Evolutionary conservation across 2,329 filamentous ascomycete genomes (phyloP).

Genomic region (Apiospora kogelbergensis): DNA sequence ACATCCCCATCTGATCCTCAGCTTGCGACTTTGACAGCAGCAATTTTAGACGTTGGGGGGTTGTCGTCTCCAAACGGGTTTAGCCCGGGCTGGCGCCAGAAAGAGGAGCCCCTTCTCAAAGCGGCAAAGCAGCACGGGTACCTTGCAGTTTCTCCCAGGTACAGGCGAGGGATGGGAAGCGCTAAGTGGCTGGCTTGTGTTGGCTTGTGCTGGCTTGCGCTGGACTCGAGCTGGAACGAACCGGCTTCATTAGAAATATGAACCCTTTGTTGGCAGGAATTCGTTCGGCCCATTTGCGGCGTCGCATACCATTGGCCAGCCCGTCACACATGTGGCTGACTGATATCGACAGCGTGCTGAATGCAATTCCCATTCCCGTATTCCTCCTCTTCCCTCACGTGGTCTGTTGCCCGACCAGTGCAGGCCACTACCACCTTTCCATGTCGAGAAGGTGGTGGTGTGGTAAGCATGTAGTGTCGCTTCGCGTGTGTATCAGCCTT

Average conservation of each 20-base stretch:
- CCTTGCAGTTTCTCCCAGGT: neutral
- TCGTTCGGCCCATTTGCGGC: neutral
- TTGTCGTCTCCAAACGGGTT: neutral
- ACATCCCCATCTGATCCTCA: neutral
- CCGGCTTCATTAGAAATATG: neutral
- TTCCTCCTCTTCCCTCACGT: neutral
- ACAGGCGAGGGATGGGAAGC: neutral
- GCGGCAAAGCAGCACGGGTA: neutral
- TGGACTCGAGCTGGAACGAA: neutral
- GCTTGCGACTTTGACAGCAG: neutral
- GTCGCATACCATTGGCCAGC: neutral
- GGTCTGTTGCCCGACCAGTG: neutral
- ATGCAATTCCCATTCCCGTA: neutral
- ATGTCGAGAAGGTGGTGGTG: neutral
- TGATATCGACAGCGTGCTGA: neutral
- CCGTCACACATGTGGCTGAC: neutral
- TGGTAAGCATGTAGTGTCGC: neutral
- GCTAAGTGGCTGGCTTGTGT: neutral
- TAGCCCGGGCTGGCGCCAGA: neutral
- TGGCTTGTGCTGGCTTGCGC: neutral
- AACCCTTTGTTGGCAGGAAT: slow-evolving; percentile 7
- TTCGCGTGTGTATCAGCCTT: neutral
- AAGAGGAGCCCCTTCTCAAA: neutral
- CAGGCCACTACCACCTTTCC: neutral
- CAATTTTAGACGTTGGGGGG: neutral